A percentile compares a stretch with the other conserved stretches of the same genome.
phyloP scores from a whole-genome alignment of 2,329 filamentous ascomycete genomes.

The Talaromyces pinophilus region DNA sequence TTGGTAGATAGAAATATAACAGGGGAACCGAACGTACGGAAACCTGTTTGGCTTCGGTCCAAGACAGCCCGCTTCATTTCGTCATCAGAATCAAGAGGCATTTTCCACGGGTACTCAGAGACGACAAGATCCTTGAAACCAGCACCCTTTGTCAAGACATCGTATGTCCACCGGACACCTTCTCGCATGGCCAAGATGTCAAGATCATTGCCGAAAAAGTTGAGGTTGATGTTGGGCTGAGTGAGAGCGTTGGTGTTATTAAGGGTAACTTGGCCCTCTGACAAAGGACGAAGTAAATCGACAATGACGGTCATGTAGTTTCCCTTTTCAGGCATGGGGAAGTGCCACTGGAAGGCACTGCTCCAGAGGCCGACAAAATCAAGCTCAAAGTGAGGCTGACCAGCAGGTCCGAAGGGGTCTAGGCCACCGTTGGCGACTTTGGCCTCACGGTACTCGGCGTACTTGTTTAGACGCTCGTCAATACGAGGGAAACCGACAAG shows the following conservation, averaged over 20 bases:
- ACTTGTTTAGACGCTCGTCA: slow-evolving; percentile 51
- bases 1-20: neutral
- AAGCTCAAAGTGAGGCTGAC: slow-evolving; percentile 62
- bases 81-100: slow-evolving; percentile 59
- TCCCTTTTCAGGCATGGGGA: slow-evolving; percentile 36
- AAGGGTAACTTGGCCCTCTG: slow-evolving; percentile 41
- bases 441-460: slow-evolving; percentile 48
- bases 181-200: slow-evolving; percentile 59
- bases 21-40: slow-evolving; percentile 26
- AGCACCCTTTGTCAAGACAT: slow-evolving; percentile 59
- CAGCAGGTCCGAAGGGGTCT: slow-evolving; percentile 57
- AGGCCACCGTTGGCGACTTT: slow-evolving; percentile 42
- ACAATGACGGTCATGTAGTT: slow-evolving; percentile 37
- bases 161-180: slow-evolving; percentile 56
- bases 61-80: slow-evolving; percentile 59
- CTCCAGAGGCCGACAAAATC: slow-evolving; percentile 64
- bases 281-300: slow-evolving; percentile 45
- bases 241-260: slow-evolving; percentile 39
- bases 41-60: slow-evolving; percentile 59
- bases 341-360: slow-evolving; percentile 52
- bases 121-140: slow-evolving; percentile 52
- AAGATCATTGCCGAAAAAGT: slow-evolving; percentile 51
- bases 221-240: slow-evolving; percentile 45
- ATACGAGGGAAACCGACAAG: slow-evolving; percentile 60
- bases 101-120: slow-evolving; percentile 59